Evolutionary conservation across 768 basidiomycete genomes (phyloP).

Genomic region (Leucogyrophana mollusca): DNA sequence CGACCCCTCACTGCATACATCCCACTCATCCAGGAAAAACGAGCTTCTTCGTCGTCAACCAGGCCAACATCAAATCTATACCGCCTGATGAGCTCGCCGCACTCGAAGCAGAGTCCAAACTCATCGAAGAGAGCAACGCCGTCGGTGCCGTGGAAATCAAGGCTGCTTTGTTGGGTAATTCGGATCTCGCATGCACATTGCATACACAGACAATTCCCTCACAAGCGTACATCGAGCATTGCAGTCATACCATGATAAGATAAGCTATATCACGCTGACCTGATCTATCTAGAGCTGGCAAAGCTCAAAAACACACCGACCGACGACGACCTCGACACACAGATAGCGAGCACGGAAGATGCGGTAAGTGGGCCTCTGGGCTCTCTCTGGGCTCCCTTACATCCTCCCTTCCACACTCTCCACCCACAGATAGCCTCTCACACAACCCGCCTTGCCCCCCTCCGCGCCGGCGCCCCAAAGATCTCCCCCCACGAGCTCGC

Average conservation of each 20-base stretch:
- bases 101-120: conserved; percentile 59
- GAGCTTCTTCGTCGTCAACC: conserved; percentile 84
- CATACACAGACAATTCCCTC: not conserved
- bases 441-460: conserved; percentile 52
- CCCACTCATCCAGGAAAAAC: conserved; percentile 60
- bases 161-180: not conserved
- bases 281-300: conserved; percentile 50
- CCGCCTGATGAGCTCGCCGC: conserved; percentile 57
- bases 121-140: conserved; percentile 30
- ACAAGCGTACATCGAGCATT: conserved; percentile 20
- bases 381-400: conserved; percentile 6
- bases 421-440: conserved; percentile 47
- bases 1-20: not conserved
- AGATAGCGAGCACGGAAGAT: conserved; percentile 48
- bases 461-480: conserved; percentile 60
- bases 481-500: conserved; percentile 72
- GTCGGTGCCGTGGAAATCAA: conserved; percentile 34
- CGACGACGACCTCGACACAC: conserved; percentile 58
- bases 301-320: conserved; percentile 67
- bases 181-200: not conserved
- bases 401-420: conserved; percentile 3
- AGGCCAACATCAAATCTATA: conserved; percentile 66
- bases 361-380: conserved; percentile 43
- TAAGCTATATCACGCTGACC: conserved; percentile 11
- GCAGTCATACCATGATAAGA: not conserved